Base-by-base conservation (phyloP, 2,329 filamentous ascomycete species). In the Xylariaceae sp. region DNA sequence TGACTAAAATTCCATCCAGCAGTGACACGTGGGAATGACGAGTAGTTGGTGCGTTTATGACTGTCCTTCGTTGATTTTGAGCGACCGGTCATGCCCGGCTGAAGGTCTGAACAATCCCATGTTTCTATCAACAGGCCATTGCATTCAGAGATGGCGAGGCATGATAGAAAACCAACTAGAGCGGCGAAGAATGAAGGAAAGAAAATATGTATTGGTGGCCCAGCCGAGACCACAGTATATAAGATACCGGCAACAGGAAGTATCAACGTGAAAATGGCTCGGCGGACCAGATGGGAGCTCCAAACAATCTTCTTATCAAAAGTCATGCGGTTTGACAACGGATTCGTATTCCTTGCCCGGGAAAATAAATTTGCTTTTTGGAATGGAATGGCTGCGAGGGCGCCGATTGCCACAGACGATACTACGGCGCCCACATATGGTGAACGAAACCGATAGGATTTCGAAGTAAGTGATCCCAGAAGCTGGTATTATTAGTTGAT, bases 101-200 rank as follows among this genome's bases (percentile, higher is more conserved):
- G 87, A 3, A 92, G 76, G 68, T 92, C 89, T 33, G 86, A 90
- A n/a, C 85, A 89, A 67, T 92, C 89, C 68, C 87, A 92, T 0
- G 85, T 86, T 66, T 92, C 88, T 88, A 92, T 92, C 67, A 92
- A 81, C 26, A 92, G 73, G 1, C 88, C 87, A 59, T 87, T 83
- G 70, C 88, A 91, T 70, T 92, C 89, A 2, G 88, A 83, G 39
- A 91, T 85, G 1, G 87, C 88, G 8, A 93, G 80, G 45, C 85
- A 86, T 1, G 86, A 87, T 4, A 91, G 74, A 62, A 90, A 90
- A 0, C 87, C 88, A 11, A 91, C 80, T 3, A 84, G 68, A 1
- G 80, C 81, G 0, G 87, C 85, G 60, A 91, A 85, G 2, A 86
- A 67, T 3, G 85, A 84, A 3, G 88, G 89, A 0, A 86, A 73